Evolutionary conservation across 352 stramenopile species (phyloP), one percentile per base, ranked within the genome.

Genomic region (Phytophthora syringae): DNA sequence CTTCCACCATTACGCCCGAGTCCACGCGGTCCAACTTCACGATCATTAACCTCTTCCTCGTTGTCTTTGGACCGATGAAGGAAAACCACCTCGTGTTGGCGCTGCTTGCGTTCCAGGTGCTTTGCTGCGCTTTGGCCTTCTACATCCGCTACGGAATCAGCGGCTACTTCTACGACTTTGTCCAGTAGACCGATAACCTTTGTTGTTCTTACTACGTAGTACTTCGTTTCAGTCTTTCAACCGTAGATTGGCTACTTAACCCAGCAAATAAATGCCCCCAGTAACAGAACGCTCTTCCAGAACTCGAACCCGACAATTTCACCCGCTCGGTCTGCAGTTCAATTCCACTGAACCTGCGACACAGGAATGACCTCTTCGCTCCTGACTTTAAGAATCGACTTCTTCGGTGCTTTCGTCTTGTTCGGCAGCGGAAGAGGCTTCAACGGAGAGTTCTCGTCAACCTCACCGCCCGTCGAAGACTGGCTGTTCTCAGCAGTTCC

Each of bases 1-100:
- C 93, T 12, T 98, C 94, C 15, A 98, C 84, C 28, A 96, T 99
- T 69, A 84, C 82, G 22, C 95, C 85, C 52, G 75, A 87, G 56
- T 94, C 84, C 20, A 93, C 74, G 27, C 77, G 82, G 20, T 92
- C 83, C 64, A 97, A 97, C 75, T 89, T 87, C 57, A 97, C 89
- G n/a, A 74, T 97, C 51, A 92, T 97, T 71, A 95, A 95, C 61
- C 68, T 95, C 20, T 92, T 93, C 64, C 74, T 97, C 20, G 86
- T 94, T 32, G 60, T 94, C 13, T 92, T 95, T 54, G 89, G 89
- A 1, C 87, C 86, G 11, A 94, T 94, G 85, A 76, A 77, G 20
- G 89, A 97, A 74, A 84, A 89, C 32, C 70, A 68, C 24, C 77
- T 95, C 18, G 83, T 93, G 28, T 52, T 88, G 36, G 59, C 70